These are phyloP conservation scores for Cyberlindnera euphorbiiphila DNA, from an alignment of 805 yeast genomes.

Conservation along the genomic window DNA sequence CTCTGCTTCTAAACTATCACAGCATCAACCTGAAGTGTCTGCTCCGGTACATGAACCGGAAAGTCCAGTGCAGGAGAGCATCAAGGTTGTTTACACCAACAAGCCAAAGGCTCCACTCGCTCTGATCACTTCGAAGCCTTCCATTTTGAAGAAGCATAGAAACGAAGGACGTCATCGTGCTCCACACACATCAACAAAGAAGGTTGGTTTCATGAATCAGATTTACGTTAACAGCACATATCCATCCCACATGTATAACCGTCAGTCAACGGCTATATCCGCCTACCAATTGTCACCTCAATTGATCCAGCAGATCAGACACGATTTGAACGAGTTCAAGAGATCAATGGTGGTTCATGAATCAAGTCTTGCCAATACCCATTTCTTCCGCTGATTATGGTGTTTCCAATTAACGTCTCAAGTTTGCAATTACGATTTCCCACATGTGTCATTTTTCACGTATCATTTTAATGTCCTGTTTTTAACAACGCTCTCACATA, in stretches of 20 bases:
- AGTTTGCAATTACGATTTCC: too few relatives aligned
- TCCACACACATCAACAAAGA: constrained; percentile 18
- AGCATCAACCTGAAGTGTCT: constrained; percentile 11
- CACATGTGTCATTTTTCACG: too few relatives aligned
- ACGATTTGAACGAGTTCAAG: constrained; percentile 63
- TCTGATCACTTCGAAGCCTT: constrained; percentile 1
- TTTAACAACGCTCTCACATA: too few relatives aligned
- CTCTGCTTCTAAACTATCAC: constrained; percentile 22
- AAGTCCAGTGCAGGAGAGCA: neutral
- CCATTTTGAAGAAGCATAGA: constrained; percentile 11
- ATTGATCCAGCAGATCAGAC: constrained; percentile 52
- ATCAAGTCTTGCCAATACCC: constrained; percentile 56
- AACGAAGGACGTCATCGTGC: neutral
- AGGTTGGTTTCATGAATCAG: constrained; percentile 43
- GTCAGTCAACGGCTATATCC: constrained; percentile 46
- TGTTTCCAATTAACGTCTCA: too few relatives aligned
- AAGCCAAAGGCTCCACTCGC: constrained; percentile 11
- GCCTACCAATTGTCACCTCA: constrained; percentile 40
- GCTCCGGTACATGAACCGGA: constrained; percentile 1
- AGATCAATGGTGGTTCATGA: constrained; percentile 70
- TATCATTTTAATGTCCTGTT: neutral
- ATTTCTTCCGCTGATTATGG: constrained; percentile 63
- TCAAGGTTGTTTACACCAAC: constrained; percentile 20
- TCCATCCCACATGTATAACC: constrained; percentile 47
- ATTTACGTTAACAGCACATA: constrained; percentile 49